Evolutionary conservation across 2,329 filamentous ascomycete species (phyloP), one percentile per base, ranked within the genome.

Genomic region (Apiospora rasikravindrae): DNA sequence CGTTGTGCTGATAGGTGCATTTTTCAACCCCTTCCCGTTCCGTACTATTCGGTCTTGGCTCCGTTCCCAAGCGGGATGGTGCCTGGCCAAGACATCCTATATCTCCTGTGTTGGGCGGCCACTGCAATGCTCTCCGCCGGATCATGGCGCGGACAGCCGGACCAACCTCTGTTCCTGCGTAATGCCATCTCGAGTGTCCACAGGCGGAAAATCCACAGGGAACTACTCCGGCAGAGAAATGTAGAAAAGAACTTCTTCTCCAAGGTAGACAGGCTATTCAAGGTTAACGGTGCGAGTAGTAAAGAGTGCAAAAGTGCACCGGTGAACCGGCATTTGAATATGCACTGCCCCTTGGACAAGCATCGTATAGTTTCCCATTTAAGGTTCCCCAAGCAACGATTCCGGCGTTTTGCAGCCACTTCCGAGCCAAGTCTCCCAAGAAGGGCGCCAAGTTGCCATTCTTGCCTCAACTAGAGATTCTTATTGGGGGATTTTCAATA

Each of bases 31-130:
- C 22, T 64, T 64, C 57, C 57, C 40, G 57, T 64, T 64, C 33
- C 57, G 57, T 64, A 13, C 29, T 64, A 64, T 64, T 64, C 33
- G 57, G 57, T 37, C 57, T 64, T 64, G 57, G 57, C 57, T 64
- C 57, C 57, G 57, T 64, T 64, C 57, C 57, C 33, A 64, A 64
- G 57, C 33, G 33, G 57, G 57, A 40, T 64, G 33, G 33, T 10
- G 6, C 10, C 10, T 40, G 10, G 57, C 57, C 33, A 40, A 64
- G 57, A 7, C 22, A 3, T 64, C 33, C n/a, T 40, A 19, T 37
- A 1, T 14, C 57, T 40, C 22, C 8, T n/a, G 40, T 11, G 24
- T 33, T 16, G 8, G 19, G 29, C 2, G 6, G 7, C 7, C 16
- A 8, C 29, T 37, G 29, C 53, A 33, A n/a, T n/a, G 14, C 24